Percentiles rank a stretch among this genome's conserved stretches.
Evolutionary conservation across 768 basidiomycete species (phyloP).

Genomic region (Tricholoma bakamatsutake): DNA sequence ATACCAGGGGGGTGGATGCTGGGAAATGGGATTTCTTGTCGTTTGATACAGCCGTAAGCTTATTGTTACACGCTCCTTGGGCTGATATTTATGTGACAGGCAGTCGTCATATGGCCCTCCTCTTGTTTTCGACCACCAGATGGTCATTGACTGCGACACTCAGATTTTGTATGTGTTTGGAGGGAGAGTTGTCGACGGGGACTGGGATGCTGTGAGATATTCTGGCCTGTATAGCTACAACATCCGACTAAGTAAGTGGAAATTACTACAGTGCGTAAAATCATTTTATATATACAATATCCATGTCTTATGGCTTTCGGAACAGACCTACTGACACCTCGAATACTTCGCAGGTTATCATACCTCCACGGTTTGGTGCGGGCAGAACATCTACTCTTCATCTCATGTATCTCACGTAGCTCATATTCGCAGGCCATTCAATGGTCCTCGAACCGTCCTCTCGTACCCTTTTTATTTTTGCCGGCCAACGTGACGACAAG

Average conservation of each 20-base stretch:
- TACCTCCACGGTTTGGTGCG: conserved; percentile 60
- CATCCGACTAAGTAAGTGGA: conserved; percentile 62
- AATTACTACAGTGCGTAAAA: conserved; percentile 51
- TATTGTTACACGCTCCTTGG: background rate
- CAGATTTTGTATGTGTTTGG: conserved; percentile 76
- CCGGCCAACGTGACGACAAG: conserved; percentile 62
- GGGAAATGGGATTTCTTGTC: conserved; percentile 73
- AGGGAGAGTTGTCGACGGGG: conserved; percentile 64
- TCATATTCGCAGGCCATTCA: conserved; percentile 52
- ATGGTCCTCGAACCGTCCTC: conserved; percentile 68
- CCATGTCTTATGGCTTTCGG: background rate
- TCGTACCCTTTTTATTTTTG: conserved; percentile 64
- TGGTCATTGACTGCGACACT: conserved; percentile 66
- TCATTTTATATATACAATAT: background rate
- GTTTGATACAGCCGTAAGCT: conserved; percentile 58
- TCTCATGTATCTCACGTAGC: background rate
- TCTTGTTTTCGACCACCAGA: conserved; percentile 75
- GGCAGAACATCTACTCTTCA: background rate
- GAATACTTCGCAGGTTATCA: conserved; percentile 30
- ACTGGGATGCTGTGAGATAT: conserved; percentile 54
- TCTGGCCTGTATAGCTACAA: conserved; percentile 74
- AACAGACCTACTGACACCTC: conserved; percentile 22
- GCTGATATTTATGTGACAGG: background rate
- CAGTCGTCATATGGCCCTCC: conserved; percentile 67
- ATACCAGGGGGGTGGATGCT: conserved; percentile 50